phyloP scores from a whole-genome alignment of 179 eudicot species.

The Vitellaria paradoxa region DNA sequence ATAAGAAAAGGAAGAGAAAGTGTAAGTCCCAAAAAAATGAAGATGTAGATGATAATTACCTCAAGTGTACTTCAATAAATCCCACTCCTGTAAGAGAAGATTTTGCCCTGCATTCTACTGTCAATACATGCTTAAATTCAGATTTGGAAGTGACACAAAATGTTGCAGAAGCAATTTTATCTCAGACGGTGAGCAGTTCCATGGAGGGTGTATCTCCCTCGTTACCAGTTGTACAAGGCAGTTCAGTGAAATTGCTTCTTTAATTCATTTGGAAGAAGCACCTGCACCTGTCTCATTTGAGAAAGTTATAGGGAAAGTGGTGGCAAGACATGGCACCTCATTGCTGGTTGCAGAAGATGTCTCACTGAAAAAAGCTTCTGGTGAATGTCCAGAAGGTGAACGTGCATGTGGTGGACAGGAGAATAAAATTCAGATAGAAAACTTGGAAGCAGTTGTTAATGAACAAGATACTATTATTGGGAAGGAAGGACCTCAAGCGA shows the following conservation, averaged over 20 bases:
- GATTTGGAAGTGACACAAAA: not conserved
- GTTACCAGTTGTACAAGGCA: slow-evolving; percentile 4
- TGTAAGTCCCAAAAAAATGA: not conserved
- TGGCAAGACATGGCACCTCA: not conserved
- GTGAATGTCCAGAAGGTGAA: slow-evolving; percentile 2
- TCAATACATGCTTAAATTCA: not conserved
- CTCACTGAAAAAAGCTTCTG: not conserved
- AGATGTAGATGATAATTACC: not conserved
- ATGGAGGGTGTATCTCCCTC: not conserved
- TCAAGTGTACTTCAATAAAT: not conserved
- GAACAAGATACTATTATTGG: slow-evolving; percentile 5
- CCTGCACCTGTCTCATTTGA: slow-evolving; percentile 1
- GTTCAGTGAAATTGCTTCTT: slow-evolving; percentile 20
- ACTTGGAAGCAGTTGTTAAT: not conserved
- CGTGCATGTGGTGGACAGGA: slow-evolving; percentile 10
- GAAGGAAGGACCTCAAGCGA: slow-evolving; percentile 7
- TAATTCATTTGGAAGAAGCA: slow-evolving; percentile 11
- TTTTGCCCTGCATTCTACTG: not conserved
- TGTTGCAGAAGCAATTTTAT: not conserved
- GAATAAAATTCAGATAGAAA: slow-evolving; percentile 6
- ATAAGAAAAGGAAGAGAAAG: not conserved
- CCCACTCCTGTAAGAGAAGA: not conserved
- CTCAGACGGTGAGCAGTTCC: not conserved
- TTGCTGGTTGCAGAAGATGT: slow-evolving; percentile 9
- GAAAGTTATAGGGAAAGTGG: slow-evolving; percentile 14